Evolutionary conservation across 306 rosid genomes (phyloP).

Genomic region (Begonia masoniana): DNA sequence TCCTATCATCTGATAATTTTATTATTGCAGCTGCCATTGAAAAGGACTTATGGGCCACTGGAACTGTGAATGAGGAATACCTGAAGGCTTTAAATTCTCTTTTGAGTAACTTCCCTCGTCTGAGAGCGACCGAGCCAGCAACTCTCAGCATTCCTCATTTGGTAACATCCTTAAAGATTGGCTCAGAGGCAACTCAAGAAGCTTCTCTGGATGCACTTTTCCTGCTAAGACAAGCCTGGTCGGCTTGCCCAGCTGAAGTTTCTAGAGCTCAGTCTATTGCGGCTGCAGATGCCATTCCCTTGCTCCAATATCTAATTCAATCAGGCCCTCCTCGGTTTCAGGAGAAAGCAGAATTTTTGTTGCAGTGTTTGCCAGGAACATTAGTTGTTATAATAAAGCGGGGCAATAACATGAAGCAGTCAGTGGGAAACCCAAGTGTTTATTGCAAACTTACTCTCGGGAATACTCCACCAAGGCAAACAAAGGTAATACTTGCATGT

Average conservation of each 20-base stretch:
- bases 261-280: constrained; percentile 96
- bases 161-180: constrained; percentile 84
- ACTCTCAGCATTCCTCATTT: constrained; percentile 97
- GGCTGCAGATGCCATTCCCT: constrained; percentile 95
- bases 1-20: constrained; percentile 2
- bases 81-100: constrained; percentile 89
- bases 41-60: constrained; percentile 92
- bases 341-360: constrained; percentile 86
- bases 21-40: constrained; percentile 75
- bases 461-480: constrained; percentile 72
- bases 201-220: constrained; percentile 92
- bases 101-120: constrained; percentile 92
- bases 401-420: constrained; percentile 94
- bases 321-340: constrained; percentile 98
- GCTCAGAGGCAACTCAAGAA: constrained; percentile 96
- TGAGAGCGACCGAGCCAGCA: constrained; percentile 96
- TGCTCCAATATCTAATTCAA: constrained; percentile 90
- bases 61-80: constrained; percentile 93
- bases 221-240: constrained; percentile 99
- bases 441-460: constrained; percentile 91
- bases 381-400: constrained; percentile 80
- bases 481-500: constrained; percentile 39
- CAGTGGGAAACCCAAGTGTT: constrained; percentile 96
- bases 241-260: constrained; percentile 96
- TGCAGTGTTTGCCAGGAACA: constrained; percentile 98